Conservation (phyloP, 2,329 filamentous ascomycete species). For the Verruconis gallopava region DNA sequence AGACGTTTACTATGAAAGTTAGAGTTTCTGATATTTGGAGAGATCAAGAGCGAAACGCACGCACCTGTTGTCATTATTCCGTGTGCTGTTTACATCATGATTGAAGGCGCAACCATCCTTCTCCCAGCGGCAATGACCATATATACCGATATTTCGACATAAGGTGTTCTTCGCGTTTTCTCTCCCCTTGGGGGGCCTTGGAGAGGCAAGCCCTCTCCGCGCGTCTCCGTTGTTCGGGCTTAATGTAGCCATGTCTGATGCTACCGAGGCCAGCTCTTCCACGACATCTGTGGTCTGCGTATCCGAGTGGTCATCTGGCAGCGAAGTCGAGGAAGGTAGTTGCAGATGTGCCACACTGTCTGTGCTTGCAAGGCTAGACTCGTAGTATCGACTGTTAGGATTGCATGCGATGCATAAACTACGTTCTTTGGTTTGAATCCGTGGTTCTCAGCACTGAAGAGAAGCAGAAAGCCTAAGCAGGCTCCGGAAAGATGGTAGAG, state of each 20-base stretch:
- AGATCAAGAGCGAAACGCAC: constrained; percentile 16
- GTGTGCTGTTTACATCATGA: constrained; percentile 58
- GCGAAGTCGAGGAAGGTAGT: no score
- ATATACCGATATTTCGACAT: constrained; percentile 86
- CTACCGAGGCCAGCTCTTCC: constrained; percentile 1
- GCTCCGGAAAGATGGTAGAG: no score
- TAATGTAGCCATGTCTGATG: constrained; percentile 8
- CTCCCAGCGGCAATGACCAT: constrained; percentile 84
- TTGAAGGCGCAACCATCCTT: constrained; percentile 81
- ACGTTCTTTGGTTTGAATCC: no score
- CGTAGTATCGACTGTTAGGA: no score
- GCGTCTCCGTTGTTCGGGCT: constrained; percentile 24
- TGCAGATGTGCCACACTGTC: not conserved
- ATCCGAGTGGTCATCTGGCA: not conserved
- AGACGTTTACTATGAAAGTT: constrained; percentile 53
- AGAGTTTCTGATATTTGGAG: constrained; percentile 2
- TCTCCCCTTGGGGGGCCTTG: constrained; percentile 28
- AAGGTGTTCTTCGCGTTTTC: constrained; percentile 69
- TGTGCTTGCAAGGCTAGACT: not conserved
- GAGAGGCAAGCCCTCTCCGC: constrained; percentile 29
- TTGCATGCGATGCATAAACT: no score
- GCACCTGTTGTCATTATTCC: constrained; percentile 37
- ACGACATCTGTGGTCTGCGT: not conserved
- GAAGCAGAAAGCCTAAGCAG: no score
- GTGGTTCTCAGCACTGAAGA: no score